Base-by-base conservation (phyloP, 164 flowering plant species). In the Piper betle region DNA sequence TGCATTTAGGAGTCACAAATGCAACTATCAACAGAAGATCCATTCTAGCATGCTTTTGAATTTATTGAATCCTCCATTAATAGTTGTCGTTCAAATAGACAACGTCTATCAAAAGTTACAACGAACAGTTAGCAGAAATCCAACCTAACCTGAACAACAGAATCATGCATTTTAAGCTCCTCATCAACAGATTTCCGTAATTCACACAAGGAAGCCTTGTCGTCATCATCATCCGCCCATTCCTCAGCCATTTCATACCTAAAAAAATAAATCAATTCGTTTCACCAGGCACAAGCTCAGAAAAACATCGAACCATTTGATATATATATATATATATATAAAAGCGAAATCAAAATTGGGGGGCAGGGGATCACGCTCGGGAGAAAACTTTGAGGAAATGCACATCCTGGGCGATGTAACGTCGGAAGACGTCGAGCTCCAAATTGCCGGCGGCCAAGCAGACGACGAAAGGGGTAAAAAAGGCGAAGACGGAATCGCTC, bases 221-320 rank as follows among this genome's bases (percentile, higher is more conserved):
- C 94, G 55, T 93, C 98, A 63, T 93, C 99, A 76, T 90, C 99
- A 68, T 90, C 99, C 1, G 96, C 86, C 71, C 84, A 84, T n/a
- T 87, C 95, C 64, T 83, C 93, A 8, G 95, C 95, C 80, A 85
- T 74, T 60, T 87, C 86, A 67, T 78, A 87, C 74, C 94, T 87
- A 52, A 46, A 15, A 46, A 46, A 10, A 12, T 15, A 46, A 46
- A 10, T 3, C 3, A 46, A 46, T 6, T 15, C 15, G 15, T 9
- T 10, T 10, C 12, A 46, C 3, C 50, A 46, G 6, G 50, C 15
- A 15, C 10, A 25, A 25, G 33, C 33, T 25, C 33, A 25, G 33
- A 25, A 25, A 25, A 25, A 25, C 1, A 25, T 25, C 33, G 33
- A 25, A 25, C 33, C 33, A 25, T 25, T 25, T 25, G 33, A 25